Base-by-base conservation (phyloP, 768 basidiomycete species). In the Naematelia encephala region DNA sequence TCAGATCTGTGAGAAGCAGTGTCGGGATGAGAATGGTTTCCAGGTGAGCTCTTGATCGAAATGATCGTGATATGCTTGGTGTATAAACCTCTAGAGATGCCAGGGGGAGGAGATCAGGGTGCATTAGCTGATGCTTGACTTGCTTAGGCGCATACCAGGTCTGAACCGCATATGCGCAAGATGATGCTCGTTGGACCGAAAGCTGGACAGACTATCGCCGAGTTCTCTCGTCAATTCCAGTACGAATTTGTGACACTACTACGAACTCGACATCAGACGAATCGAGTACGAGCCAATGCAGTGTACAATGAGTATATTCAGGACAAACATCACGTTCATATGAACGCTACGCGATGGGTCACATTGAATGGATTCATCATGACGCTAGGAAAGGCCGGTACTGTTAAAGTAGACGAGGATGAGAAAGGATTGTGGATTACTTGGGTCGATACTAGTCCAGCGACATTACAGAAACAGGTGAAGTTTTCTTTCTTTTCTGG, bases 1-100 rank as follows among this genome's bases (percentile, higher is more conserved):
- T 73, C 94, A 99, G 82, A 90, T 98, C 66, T 98, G 96, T 84
- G 81, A 97, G 82, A 99, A 99, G 77, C 94, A 98, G 78, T 98
- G 94, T 77, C 82, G 93, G 26, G 74, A 98, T 78, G 96, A 98
- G 81, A 99, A 99, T 78, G 96, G 93, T 16, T 99, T 98, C 84
- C 69, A 73, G 66, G 70, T 72, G 54, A 51, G 68, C 57, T 3
- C n/a, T n/a, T n/a, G n/a, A n/a, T n/a, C n/a, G n/a, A n/a, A n/a
- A n/a, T n/a, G n/a, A n/a, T n/a, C n/a, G n/a, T n/a, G n/a, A n/a
- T n/a, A n/a, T n/a, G n/a, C n/a, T n/a, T n/a, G n/a, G n/a, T n/a
- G n/a, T n/a, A n/a, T n/a, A n/a, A n/a, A n/a, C n/a, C n/a, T n/a
- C n/a, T n/a, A n/a, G n/a, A n/a, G n/a, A n/a, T n/a, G n/a, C n/a